phyloP scores from a whole-genome alignment of 1,139 yeast genomes.

The Scheffersomyces stambukii region DNA sequence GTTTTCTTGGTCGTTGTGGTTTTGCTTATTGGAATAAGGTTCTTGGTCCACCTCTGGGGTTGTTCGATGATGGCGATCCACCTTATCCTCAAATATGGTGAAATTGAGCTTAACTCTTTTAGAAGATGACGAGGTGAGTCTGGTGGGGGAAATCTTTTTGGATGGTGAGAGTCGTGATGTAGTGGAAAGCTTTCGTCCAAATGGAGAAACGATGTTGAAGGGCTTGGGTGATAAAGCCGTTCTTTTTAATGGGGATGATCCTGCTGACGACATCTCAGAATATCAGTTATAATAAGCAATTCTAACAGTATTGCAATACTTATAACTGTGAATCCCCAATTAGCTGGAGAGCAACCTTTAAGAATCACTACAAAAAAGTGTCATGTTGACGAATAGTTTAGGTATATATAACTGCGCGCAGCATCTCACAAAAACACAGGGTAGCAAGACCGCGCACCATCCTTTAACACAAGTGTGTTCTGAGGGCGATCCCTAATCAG shows the following conservation, averaged over 20 bases:
- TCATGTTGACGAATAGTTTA: too few relatives aligned
- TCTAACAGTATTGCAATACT: too few relatives aligned
- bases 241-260: slow-evolving; percentile 26
- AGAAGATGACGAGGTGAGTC: slow-evolving; percentile 16
- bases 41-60: slow-evolving; percentile 9
- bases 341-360: too few relatives aligned
- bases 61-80: slow-evolving; percentile 4
- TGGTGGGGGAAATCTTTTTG: slow-evolving; percentile 6
- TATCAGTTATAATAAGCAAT: too few relatives aligned
- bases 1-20: slow-evolving; percentile 42
- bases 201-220: slow-evolving; percentile 24
- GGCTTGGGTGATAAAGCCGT: slow-evolving; percentile 31
- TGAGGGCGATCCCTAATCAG: too few relatives aligned
- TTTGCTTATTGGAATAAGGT: slow-evolving; percentile 17
- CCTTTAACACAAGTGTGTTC: too few relatives aligned
- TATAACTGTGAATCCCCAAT: too few relatives aligned
- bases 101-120: slow-evolving; percentile 18
- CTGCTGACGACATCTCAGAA: too few relatives aligned
- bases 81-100: slow-evolving; percentile 36
- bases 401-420: too few relatives aligned
- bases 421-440: too few relatives aligned
- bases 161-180: slow-evolving; percentile 8
- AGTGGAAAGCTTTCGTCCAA: slow-evolving; percentile 14
- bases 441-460: too few relatives aligned
- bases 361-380: too few relatives aligned